A percentile compares a stretch with the other conserved stretches of the same genome.
Conservation (phyloP, 768 basidiomycete genomes). For the Paxillus ammoniavirescens region DNA sequence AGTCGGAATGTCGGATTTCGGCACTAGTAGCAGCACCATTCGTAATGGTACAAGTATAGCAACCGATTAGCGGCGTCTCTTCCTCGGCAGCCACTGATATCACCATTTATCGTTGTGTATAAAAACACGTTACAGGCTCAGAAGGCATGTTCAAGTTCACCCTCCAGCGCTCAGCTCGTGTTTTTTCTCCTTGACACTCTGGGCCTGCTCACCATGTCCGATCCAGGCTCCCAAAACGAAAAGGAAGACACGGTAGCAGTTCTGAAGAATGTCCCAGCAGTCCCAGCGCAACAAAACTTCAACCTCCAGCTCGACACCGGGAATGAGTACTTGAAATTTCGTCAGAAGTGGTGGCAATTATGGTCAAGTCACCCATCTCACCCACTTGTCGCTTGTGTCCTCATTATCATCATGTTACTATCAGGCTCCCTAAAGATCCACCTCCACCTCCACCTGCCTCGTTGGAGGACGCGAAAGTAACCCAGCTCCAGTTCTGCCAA, state of each 20-base stretch:
- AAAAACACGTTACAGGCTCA: no score
- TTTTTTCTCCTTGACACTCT: background rate
- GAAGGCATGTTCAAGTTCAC: no score
- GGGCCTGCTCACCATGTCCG: background rate
- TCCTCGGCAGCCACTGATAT: no score
- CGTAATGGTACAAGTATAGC: no score
- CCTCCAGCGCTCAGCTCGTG: no score
- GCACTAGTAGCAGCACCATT: no score
- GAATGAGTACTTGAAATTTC: slow-evolving; percentile 36
- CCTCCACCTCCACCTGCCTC: slow-evolving; percentile 56
- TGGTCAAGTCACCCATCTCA: slow-evolving; percentile 37
- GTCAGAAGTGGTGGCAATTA: slow-evolving; percentile 53
- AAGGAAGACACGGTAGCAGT: background rate
- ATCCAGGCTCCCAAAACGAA: background rate
- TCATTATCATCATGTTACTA: background rate
- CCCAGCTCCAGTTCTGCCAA: background rate
- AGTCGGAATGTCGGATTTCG: no score
- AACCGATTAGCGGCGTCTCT: no score
- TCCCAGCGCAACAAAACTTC: background rate
- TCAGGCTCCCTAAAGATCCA: slow-evolving; percentile 57
- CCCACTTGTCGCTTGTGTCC: background rate
- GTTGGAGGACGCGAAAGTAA: slow-evolving; percentile 54
- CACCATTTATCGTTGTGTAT: no score
- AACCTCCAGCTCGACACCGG: slow-evolving; percentile 41
- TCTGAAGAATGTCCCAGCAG: background rate